Evolutionary conservation across 1,284 basidiomycete species (phyloP), one percentile per base, ranked within the genome.

Genomic region (Mycosarcoma mackinlayi): DNA sequence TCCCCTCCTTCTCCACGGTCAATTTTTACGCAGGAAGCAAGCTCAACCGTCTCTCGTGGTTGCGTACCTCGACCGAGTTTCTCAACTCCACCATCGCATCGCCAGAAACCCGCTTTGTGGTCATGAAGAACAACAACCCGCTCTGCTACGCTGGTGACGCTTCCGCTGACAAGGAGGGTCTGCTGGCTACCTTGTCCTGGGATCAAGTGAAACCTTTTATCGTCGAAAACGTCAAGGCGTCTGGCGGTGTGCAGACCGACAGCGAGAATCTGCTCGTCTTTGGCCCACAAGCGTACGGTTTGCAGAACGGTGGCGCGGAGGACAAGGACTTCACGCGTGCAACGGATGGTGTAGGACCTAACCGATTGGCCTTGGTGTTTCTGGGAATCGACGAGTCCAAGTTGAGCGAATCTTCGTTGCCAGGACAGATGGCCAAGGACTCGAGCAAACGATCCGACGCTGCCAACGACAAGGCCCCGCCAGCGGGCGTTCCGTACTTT

Each of bases 1-100:
- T 66, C 28, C 62, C 62, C 4, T 65, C 61, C 13, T 71, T 71
- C 27, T 51, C 49, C 27, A 72, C 75, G n/a, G 70, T 76, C 59
- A 80, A 80, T 55, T 80, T 78, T 33, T 81, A 75, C 41, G 73
- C 73, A 7, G 79, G 79, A 11, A 50, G 49, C 45, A 62, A 66
- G 47, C 73, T 83, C 37, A 77, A 79, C 34, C 75, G 81, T 24
- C 73, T 79, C 18, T 81, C 79, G 6, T 83, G 81, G 81, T 56
- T 83, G 19, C 71, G 82, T 7, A 77, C 75, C 19, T 74, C 75
- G 44, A 49, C 68, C 27, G 62, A 59, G 9, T 84, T 84, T 65
- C 70, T 84, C 53, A 77, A 83, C 40, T 70, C 70, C 4, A 79
- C 83, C 9, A 67, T 83, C 19, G 55, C 54, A 4, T 78, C 76